phyloP scores from a whole-genome alignment of 352 stramenopile species.

The Thalassiosira livingstoniorum region DNA sequence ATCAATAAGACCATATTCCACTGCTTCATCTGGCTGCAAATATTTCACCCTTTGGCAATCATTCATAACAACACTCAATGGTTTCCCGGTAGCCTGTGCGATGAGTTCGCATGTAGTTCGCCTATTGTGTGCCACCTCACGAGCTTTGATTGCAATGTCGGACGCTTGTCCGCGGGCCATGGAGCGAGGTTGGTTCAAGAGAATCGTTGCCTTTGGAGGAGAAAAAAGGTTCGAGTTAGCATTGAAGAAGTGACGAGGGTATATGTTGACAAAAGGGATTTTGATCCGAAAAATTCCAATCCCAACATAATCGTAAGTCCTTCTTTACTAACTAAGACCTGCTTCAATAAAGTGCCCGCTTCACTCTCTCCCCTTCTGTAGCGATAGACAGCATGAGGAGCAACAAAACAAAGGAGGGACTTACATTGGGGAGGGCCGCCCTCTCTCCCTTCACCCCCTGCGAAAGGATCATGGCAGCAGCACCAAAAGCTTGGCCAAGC shows the following conservation, averaged over 20 bases:
- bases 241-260: too few relatives aligned
- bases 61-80: conserved; percentile 83
- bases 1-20: conserved; percentile 90
- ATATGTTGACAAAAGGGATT: too few relatives aligned
- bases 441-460: conserved; percentile 85
- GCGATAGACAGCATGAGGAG: too few relatives aligned
- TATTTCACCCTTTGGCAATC: conserved; percentile 88
- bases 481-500: conserved; percentile 88
- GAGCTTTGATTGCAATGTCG: conserved; percentile 90
- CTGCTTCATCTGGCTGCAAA: conserved; percentile 88
- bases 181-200: conserved; percentile 87
- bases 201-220: conserved; percentile 89
- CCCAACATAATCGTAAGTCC: too few relatives aligned
- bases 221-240: too few relatives aligned
- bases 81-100: conserved; percentile 86
- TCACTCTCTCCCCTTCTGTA: too few relatives aligned
- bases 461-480: conserved; percentile 87
- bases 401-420: too few relatives aligned
- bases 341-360: too few relatives aligned
- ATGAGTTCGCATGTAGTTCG: conserved; percentile 86
- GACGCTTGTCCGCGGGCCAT: conserved; percentile 86
- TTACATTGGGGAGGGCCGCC: conserved; percentile 83
- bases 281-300: too few relatives aligned
- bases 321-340: too few relatives aligned
- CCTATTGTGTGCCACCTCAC: conserved; percentile 86